phyloP scores from a whole-genome alignment of 257 asterid genomes.

The Petunia axillaris region DNA sequence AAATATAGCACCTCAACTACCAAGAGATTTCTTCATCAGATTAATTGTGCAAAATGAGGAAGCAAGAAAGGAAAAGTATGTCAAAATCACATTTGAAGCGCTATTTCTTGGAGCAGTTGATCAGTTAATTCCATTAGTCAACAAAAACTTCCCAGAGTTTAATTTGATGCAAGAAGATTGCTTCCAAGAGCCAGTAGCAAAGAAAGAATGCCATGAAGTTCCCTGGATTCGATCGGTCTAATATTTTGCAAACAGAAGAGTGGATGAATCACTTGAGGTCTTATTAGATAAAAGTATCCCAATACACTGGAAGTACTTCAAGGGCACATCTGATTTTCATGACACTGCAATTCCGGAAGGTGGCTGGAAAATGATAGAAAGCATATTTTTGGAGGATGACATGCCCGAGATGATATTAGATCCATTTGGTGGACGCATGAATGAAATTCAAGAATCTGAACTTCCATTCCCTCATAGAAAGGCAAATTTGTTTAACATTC shows the following conservation, averaged over 20 bases:
- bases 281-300: not conserved
- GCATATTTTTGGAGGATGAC: conserved; percentile 20
- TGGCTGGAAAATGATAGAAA: conserved; percentile 10
- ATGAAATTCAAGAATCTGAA: conserved; percentile 25
- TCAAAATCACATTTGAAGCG: not conserved
- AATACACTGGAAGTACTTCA: not conserved
- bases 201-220: not conserved
- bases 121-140: conserved; percentile 15
- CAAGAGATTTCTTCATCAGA: not conserved
- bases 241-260: not conserved
- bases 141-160: conserved; percentile 14
- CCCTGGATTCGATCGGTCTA: conserved; percentile 17
- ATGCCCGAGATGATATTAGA: conserved; percentile 27
- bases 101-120: conserved; percentile 19
- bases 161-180: conserved; percentile 13
- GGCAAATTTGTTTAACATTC: conserved; percentile 28
- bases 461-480: conserved; percentile 36
- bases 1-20: not conserved
- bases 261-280: not conserved
- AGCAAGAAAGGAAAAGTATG: not conserved
- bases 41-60: conserved; percentile 12
- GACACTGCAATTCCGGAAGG: not conserved
- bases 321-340: conserved; percentile 12
- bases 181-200: conserved; percentile 20
- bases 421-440: conserved; percentile 36